phyloP scores from a whole-genome alignment of 148 eudicot species.

The Persicaria tinctoria region DNA sequence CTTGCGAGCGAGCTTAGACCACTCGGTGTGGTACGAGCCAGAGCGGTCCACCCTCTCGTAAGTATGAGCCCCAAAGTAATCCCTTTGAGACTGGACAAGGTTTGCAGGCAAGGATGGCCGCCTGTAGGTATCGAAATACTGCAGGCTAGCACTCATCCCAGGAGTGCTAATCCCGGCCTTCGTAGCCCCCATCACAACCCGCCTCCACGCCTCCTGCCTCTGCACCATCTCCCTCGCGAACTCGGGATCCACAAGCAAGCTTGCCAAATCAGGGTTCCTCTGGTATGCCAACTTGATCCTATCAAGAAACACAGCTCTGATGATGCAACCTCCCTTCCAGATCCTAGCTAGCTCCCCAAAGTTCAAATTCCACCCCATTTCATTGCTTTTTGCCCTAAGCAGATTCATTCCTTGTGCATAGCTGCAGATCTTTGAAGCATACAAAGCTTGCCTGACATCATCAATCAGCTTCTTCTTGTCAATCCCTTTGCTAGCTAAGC shows the following conservation, averaged over 20 bases:
- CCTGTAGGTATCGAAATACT: slow-evolving; percentile 76
- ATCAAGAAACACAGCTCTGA: slow-evolving; percentile 76
- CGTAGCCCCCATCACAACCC: slow-evolving; percentile 66
- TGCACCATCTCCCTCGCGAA: slow-evolving; percentile 90
- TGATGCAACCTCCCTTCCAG: slow-evolving; percentile 87
- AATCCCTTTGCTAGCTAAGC: slow-evolving; percentile 24
- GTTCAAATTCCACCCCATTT: slow-evolving; percentile 68
- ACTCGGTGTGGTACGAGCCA: slow-evolving; percentile 75
- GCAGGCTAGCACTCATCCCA: slow-evolving; percentile 78
- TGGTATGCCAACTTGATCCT: slow-evolving; percentile 70
- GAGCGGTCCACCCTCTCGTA: slow-evolving; percentile 73
- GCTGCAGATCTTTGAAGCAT: slow-evolving; percentile 75
- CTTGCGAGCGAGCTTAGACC: slow-evolving; percentile 85
- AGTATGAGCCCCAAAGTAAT: slow-evolving; percentile 88
- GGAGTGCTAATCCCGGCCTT: slow-evolving; percentile 76
- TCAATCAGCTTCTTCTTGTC: slow-evolving; percentile 79
- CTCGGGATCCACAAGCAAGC: slow-evolving; percentile 71
- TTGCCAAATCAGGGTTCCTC: slow-evolving; percentile 62
- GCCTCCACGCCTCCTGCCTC: slow-evolving; percentile 82
- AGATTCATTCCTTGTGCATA: slow-evolving; percentile 89
- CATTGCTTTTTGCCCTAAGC: slow-evolving; percentile 66
- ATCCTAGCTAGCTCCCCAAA: slow-evolving; percentile 80
- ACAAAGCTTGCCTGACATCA: slow-evolving; percentile 84
- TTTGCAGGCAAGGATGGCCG: slow-evolving; percentile 73
- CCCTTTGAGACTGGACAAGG: slow-evolving; percentile 92